Evolutionary conservation across 306 rosid genomes (phyloP).

Genomic region (Cyclanthera cordifolia): DNA sequence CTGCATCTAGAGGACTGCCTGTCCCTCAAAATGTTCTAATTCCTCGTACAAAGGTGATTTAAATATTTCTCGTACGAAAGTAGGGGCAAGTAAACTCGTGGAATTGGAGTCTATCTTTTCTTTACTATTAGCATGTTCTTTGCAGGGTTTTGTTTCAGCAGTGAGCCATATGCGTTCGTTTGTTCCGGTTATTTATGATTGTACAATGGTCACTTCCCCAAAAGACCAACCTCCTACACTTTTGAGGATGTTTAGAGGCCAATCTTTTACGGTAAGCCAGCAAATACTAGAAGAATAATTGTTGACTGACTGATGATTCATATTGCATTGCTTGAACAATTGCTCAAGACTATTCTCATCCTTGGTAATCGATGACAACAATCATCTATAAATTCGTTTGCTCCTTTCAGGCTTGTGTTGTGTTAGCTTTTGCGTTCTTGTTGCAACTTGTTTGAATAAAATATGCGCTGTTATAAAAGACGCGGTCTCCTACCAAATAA

Average conservation of each 20-base stretch:
- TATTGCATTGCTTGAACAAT: too few species aligned
- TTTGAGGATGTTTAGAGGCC: slow-evolving; percentile 48
- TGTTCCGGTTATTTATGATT: slow-evolving; percentile 73
- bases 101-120: neutral
- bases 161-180: slow-evolving; percentile 37
- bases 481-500: neutral
- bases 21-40: slow-evolving; percentile 65
- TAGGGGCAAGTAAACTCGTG: neutral
- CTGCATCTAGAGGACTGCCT: slow-evolving; percentile 69
- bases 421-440: neutral
- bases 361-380: too few species aligned
- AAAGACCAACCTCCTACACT: slow-evolving; percentile 56
- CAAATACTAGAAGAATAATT: neutral
- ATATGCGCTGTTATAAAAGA: neutral
- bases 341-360: too few species aligned
- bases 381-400: too few species aligned
- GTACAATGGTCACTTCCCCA: slow-evolving; percentile 53
- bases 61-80: neutral
- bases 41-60: slow-evolving; percentile 77
- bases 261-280: slow-evolving; percentile 51
- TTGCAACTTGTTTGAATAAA: neutral
- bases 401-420: too few species aligned
- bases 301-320: too few species aligned
- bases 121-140: neutral
- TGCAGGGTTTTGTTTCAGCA: slow-evolving; percentile 76